A percentile compares a stretch with the other conserved stretches of the same genome.
phyloP scores from a whole-genome alignment of 768 basidiomycete species.

The Boletus rubescentipes region DNA sequence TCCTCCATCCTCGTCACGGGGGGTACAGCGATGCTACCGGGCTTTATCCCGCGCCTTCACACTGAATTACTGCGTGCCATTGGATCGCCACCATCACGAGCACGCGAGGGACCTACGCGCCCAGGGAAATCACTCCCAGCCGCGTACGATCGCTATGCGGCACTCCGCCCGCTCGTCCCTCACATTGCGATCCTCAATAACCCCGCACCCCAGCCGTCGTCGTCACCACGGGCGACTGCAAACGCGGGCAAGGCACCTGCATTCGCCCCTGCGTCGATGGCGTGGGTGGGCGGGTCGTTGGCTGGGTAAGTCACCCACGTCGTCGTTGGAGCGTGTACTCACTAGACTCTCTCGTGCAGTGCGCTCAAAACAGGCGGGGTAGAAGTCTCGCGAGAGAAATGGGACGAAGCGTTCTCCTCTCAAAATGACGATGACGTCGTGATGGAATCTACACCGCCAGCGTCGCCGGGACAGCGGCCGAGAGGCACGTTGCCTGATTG shows the following conservation, averaged over 20 bases:
- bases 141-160: constrained; percentile 70
- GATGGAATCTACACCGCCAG: constrained; percentile 14
- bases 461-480: constrained; percentile 28
- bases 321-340: neutral
- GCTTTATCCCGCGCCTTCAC: constrained; percentile 89
- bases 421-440: constrained; percentile 44
- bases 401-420: constrained; percentile 66
- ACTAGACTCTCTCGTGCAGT: constrained; percentile 35
- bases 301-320: constrained; percentile 64
- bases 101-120: constrained; percentile 35
- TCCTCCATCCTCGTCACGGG: constrained; percentile 85
- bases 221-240: constrained; percentile 49
- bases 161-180: constrained; percentile 66
- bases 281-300: constrained; percentile 93
- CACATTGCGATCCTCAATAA: constrained; percentile 86
- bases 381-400: constrained; percentile 80
- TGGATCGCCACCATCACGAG: constrained; percentile 35
- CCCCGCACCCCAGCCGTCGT: constrained; percentile 56
- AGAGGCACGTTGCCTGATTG: constrained; percentile 73
- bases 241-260: constrained; percentile 86
- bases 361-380: constrained; percentile 83
- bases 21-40: constrained; percentile 89
- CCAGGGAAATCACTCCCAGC: constrained; percentile 43
- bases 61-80: constrained; percentile 69
- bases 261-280: constrained; percentile 75